Evolutionary conservation across 2,329 filamentous ascomycete genomes (phyloP).

Genomic region (Emmonsia crescens): DNA sequence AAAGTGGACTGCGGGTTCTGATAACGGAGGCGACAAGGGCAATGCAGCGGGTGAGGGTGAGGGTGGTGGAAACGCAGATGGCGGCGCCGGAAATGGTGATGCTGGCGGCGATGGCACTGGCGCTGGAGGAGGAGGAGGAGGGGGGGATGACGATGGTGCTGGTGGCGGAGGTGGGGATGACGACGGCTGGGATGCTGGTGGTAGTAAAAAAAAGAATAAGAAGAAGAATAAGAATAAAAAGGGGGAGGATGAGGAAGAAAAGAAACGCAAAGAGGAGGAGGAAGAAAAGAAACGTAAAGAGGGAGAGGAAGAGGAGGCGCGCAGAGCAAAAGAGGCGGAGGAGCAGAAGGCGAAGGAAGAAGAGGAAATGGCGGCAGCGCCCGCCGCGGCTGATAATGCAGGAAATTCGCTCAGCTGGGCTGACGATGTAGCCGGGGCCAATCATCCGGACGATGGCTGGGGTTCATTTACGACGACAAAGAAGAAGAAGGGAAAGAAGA

Average conservation of each 20-base stretch:
- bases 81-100: constrained; percentile 5
- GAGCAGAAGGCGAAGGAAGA: constrained; percentile 1
- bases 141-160: constrained; percentile 1
- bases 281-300: constrained; percentile 8
- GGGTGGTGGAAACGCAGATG: constrained; percentile 3
- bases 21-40: constrained; percentile 1
- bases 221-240: constrained; percentile 12
- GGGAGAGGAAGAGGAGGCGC: constrained; percentile 5
- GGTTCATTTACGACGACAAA: constrained; percentile 42
- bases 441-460: constrained; percentile 39
- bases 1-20: constrained; percentile 1
- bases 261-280: constrained; percentile 5
- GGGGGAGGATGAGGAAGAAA: constrained; percentile 4
- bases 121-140: neutral
- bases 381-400: constrained; percentile 20
- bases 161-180: constrained; percentile 8
- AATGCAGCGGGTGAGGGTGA: constrained; percentile 6
- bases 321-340: constrained; percentile 4
- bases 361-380: constrained; percentile 13
- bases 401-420: constrained; percentile 34
- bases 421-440: constrained; percentile 28
- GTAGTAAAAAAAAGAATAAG: constrained; percentile 12
- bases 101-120: constrained; percentile 5
- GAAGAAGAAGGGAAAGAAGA: constrained; percentile 49
- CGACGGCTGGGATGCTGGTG: constrained; percentile 6